These are phyloP conservation scores for Aegle marmelos DNA, from an alignment of 345 rosid species.

Conservation along the genomic window DNA sequence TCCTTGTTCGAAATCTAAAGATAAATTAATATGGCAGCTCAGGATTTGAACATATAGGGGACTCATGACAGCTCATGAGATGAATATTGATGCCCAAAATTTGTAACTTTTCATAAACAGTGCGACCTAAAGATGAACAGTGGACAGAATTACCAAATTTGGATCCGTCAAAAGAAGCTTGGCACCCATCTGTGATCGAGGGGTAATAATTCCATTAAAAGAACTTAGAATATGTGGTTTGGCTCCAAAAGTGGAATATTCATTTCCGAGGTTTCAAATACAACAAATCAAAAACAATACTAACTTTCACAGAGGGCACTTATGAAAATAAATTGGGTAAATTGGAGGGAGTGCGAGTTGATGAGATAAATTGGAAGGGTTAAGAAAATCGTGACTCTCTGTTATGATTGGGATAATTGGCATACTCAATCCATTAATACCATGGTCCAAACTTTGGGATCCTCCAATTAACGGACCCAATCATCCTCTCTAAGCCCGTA, in stretches of 20 bases:
- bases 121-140: slow-evolving; percentile 20
- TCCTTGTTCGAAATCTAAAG: slow-evolving; percentile 12
- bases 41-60: slow-evolving; percentile 29
- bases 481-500: no score
- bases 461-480: no score
- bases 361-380: no score
- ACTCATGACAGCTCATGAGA: slow-evolving; percentile 17
- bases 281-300: neutral
- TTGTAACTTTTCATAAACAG: slow-evolving; percentile 18
- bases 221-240: slow-evolving; percentile 21
- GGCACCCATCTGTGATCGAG: slow-evolving; percentile 14
- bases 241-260: slow-evolving; percentile 17
- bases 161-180: slow-evolving; percentile 5
- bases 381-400: no score
- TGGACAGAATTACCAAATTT: slow-evolving; percentile 9
- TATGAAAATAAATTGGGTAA: no score
- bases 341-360: no score
- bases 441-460: no score
- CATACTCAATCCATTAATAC: no score
- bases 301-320: no score
- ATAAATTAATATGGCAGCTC: slow-evolving; percentile 23
- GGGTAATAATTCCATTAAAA: slow-evolving; percentile 11
- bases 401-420: no score
- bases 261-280: slow-evolving; percentile 16
- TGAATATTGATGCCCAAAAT: slow-evolving; percentile 7